phyloP scores from a whole-genome alignment of 441 rosid species.

The Geranium incanum region DNA sequence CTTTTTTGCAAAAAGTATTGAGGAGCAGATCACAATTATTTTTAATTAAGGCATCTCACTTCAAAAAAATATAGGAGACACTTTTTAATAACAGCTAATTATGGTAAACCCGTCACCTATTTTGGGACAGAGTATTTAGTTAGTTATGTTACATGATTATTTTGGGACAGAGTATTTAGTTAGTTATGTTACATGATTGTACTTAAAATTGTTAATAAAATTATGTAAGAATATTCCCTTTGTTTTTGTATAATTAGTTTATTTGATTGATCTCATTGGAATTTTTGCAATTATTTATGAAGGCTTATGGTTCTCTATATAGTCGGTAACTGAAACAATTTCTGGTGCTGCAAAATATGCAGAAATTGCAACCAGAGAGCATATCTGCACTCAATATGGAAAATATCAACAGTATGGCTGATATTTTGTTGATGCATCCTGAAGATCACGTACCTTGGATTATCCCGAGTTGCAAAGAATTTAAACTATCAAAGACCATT shows the following conservation, averaged over 20 bases:
- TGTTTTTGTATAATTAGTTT: not conserved
- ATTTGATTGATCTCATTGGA: constrained; percentile 2
- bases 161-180: not conserved
- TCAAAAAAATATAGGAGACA: too few species aligned
- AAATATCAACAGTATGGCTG: constrained; percentile 56
- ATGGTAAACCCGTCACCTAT: not conserved
- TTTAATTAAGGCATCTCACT: too few species aligned
- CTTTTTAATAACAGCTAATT: not conserved
- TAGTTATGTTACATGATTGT: not conserved
- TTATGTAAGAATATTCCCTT: not conserved
- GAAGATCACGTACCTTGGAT: constrained; percentile 53
- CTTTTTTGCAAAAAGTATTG: too few species aligned
- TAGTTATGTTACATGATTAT: not conserved
- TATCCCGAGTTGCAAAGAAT: constrained; percentile 40
- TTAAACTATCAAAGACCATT: constrained; percentile 55
- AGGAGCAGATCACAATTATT: too few species aligned
- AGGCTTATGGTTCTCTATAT: not conserved
- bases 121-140: not conserved
- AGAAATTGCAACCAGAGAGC: constrained; percentile 44
- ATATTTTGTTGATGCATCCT: constrained; percentile 41
- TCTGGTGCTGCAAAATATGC: constrained; percentile 25
- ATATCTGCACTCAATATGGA: constrained; percentile 50
- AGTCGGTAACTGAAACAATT: not conserved
- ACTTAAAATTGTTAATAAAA: not conserved
- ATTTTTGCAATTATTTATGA: not conserved